These are phyloP conservation scores for Fusarium sororula DNA, from an alignment of 2,329 filamentous ascomycete species.

Conservation along the genomic window DNA sequence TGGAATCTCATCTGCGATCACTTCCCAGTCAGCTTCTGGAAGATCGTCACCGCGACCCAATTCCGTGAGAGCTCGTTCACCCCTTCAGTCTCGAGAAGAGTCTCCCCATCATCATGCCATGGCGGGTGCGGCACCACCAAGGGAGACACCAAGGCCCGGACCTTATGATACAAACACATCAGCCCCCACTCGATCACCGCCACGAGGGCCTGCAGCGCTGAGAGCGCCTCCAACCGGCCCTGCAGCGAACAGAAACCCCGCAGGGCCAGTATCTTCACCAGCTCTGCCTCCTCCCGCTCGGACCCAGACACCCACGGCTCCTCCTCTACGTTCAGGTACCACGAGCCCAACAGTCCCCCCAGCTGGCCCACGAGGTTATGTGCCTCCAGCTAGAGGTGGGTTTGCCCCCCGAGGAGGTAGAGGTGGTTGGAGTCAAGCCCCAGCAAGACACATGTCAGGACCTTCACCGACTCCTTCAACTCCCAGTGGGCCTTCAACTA, in stretches of 20 bases:
- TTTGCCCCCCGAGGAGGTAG: slow-evolving; percentile 57
- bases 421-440: slow-evolving; percentile 54
- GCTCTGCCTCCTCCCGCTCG: slow-evolving; percentile 46
- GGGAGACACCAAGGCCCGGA: slow-evolving; percentile 43
- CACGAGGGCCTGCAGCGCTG: slow-evolving; percentile 64
- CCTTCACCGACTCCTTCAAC: slow-evolving; percentile 52
- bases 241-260: slow-evolving; percentile 50
- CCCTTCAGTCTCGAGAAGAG: slow-evolving; percentile 52
- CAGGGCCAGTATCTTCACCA: slow-evolving; percentile 49
- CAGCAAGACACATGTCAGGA: slow-evolving; percentile 47
- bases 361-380: slow-evolving; percentile 64
- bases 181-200: slow-evolving; percentile 56
- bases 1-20: slow-evolving; percentile 59
- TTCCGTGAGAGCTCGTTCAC: slow-evolving; percentile 59
- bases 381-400: slow-evolving; percentile 55
- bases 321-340: slow-evolving; percentile 50
- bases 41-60: slow-evolving; percentile 63
- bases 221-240: slow-evolving; percentile 60
- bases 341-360: slow-evolving; percentile 61
- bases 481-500: slow-evolving; percentile 50
- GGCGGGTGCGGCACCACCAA: slow-evolving; percentile 36
- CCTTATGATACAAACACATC: slow-evolving; percentile 43
- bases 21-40: slow-evolving; percentile 61
- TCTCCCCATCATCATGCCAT: slow-evolving; percentile 46
- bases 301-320: slow-evolving; percentile 47